Conservation (phyloP, 2,329 filamentous ascomycete genomes). For the Sporothrix sp. region DNA sequence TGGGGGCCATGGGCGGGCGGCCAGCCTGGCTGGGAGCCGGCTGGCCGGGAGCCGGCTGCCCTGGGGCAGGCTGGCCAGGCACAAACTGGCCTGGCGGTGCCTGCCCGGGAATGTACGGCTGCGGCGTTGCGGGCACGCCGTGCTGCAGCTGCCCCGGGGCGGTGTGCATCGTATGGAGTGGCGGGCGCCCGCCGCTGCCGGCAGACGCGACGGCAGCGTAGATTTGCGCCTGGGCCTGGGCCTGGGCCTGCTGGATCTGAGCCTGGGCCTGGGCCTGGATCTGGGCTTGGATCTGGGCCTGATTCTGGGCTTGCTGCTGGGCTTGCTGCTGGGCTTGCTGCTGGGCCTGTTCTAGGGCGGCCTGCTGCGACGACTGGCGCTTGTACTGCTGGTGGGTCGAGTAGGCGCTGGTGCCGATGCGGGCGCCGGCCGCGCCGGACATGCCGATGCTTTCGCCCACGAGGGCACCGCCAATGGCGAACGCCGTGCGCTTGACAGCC, state of each 20-base stretch:
- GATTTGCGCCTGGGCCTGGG: not conserved
- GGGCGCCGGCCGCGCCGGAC: slow-evolving; percentile 8
- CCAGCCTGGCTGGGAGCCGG: not conserved
- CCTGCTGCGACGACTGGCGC: not conserved
- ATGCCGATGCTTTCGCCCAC: slow-evolving; percentile 13
- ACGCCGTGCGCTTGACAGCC: slow-evolving; percentile 14
- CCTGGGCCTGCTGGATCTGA: slow-evolving; percentile 1
- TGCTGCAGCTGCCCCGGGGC: slow-evolving; percentile 8
- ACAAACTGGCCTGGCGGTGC: not conserved
- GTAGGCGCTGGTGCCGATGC: slow-evolving; percentile 3
- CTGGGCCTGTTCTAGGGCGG: not conserved
- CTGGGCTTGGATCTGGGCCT: slow-evolving; percentile 2
- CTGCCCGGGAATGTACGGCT: slow-evolving; percentile 1
- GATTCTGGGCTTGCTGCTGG: slow-evolving; percentile 4
- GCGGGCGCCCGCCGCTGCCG: not conserved
- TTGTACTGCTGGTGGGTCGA: slow-evolving; percentile 11
- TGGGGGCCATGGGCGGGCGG: not conserved
- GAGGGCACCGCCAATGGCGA: slow-evolving; percentile 12
- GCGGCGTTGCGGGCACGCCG: not conserved
- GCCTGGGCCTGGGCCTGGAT: slow-evolving; percentile 2
- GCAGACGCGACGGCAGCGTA: not conserved
- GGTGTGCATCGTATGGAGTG: slow-evolving; percentile 2
- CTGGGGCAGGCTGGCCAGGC: not conserved
- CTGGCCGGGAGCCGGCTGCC: not conserved
- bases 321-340: not conserved